Conservation (phyloP, 495 filamentous ascomycete species). For the Aspergillus heteromorphus region DNA sequence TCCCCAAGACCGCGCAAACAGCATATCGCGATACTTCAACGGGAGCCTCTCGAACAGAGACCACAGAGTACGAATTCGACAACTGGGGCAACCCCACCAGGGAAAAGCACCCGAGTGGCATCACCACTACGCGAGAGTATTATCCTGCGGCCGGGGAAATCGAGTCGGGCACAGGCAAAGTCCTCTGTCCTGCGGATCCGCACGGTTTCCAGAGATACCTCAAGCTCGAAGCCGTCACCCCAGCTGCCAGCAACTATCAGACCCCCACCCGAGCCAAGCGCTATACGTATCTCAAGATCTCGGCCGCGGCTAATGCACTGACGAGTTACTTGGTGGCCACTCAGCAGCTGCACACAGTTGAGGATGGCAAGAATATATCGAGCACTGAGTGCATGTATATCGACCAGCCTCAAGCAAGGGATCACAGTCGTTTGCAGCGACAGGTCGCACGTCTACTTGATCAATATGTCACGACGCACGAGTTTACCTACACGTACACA, state of each 20-base stretch:
- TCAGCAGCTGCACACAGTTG: background rate
- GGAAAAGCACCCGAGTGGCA: background rate
- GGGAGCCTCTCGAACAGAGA: background rate
- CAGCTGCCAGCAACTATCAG: background rate
- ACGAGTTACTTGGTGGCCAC: background rate
- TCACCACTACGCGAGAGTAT: conserved; percentile 1
- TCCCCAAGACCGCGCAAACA: background rate
- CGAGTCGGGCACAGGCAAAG: background rate
- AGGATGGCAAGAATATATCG: background rate
- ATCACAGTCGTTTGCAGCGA: conserved; percentile 2
- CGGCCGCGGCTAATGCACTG: background rate
- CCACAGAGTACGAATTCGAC: background rate
- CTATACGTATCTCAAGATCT: background rate
- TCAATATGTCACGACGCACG: background rate
- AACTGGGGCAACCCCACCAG: conserved; percentile 5
- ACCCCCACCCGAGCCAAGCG: background rate
- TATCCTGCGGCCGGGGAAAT: background rate
- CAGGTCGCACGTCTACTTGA: background rate
- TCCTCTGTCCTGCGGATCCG: conserved; percentile 5
- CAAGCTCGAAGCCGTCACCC: background rate
- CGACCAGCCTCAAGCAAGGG: background rate
- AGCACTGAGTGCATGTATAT: conserved; percentile 4
- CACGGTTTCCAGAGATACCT: conserved; percentile 8
- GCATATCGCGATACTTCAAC: background rate
- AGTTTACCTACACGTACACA: background rate